A percentile compares a stretch with the other conserved stretches of the same genome.
Conservation (phyloP, 108 stramenopile species). For the Epipyxis sp. region DNA sequence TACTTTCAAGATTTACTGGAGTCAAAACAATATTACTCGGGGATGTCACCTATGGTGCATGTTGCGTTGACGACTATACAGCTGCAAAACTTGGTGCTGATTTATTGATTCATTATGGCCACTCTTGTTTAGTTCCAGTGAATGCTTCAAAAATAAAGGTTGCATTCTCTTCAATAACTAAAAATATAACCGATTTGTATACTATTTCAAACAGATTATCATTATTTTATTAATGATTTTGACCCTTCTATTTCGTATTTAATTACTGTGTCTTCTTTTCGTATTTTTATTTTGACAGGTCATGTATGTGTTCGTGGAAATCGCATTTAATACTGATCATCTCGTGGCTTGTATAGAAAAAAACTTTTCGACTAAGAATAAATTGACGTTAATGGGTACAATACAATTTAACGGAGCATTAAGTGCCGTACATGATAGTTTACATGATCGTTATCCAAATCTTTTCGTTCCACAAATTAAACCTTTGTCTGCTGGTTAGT, state of each 20-base stretch:
- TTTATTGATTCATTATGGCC: conserved; percentile 93
- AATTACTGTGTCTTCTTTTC: not conserved
- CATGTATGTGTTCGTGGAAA: conserved; percentile 98
- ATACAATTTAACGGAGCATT: conserved; percentile 84
- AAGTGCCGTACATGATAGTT: conserved; percentile 53
- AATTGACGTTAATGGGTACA: conserved; percentile 64
- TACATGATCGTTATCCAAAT: conserved; percentile 34
- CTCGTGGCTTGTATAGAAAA: conserved; percentile 68
- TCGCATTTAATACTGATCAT: conserved; percentile 80
- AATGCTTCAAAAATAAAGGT: conserved; percentile 63
- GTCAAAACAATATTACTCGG: conserved; percentile 73
- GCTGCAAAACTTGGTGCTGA: conserved; percentile 81
- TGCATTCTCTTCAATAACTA: not conserved
- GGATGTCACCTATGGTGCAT: conserved; percentile 98
- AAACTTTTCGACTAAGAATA: conserved; percentile 9
- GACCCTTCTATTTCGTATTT: not conserved
- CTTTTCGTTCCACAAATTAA: conserved; percentile 72
- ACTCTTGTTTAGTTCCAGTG: conserved; percentile 92
- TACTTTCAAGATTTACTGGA: conserved; percentile 69
- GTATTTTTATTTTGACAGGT: conserved; percentile 59
- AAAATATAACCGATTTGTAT: not conserved
- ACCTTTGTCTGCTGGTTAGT: conserved; percentile 60
- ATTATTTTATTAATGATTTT: too few species aligned
- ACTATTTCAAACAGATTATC: not conserved
- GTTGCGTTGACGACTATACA: conserved; percentile 94